phyloP scores from a whole-genome alignment of 1,284 basidiomycete species.

The Cronartium quercuum region DNA sequence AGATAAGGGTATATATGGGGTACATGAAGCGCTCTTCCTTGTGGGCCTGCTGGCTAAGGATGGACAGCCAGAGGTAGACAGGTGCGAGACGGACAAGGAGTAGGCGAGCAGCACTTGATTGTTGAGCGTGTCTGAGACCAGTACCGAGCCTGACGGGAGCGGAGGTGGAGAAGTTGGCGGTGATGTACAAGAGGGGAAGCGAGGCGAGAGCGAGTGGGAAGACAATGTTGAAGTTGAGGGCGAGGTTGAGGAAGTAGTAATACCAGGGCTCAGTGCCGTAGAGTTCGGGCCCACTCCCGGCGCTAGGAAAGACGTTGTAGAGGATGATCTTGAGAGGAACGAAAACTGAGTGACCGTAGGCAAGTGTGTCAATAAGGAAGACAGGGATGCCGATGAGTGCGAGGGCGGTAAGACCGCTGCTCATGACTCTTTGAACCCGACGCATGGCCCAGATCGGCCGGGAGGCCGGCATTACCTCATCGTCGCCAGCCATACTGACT shows the following conservation, averaged over 20 bases:
- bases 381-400: slow-evolving; percentile 54
- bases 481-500: slow-evolving; percentile 68
- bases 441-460: slow-evolving; percentile 53
- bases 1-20: slow-evolving; percentile 82
- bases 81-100: slow-evolving; percentile 70
- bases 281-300: slow-evolving; percentile 71
- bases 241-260: slow-evolving; percentile 77
- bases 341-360: slow-evolving; percentile 71
- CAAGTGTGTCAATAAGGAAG: slow-evolving; percentile 71
- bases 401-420: neutral
- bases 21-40: slow-evolving; percentile 99
- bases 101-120: slow-evolving; percentile 50
- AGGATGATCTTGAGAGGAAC: slow-evolving; percentile 87
- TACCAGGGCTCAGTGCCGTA: slow-evolving; percentile 85
- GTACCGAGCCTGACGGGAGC: slow-evolving; percentile 55
- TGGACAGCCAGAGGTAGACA: slow-evolving; percentile 78
- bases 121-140: slow-evolving; percentile 38
- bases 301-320: slow-evolving; percentile 77
- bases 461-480: slow-evolving; percentile 58
- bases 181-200: slow-evolving; percentile 71
- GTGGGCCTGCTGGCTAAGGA: slow-evolving; percentile 76
- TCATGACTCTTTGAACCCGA: slow-evolving; percentile 51
- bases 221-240: slow-evolving; percentile 88
- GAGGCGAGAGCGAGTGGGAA: slow-evolving; percentile 71
- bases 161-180: slow-evolving; percentile 69